Evolutionary conservation across 2,329 filamentous ascomycete species (phyloP).

Genomic region (Blumeriella jaapii): DNA sequence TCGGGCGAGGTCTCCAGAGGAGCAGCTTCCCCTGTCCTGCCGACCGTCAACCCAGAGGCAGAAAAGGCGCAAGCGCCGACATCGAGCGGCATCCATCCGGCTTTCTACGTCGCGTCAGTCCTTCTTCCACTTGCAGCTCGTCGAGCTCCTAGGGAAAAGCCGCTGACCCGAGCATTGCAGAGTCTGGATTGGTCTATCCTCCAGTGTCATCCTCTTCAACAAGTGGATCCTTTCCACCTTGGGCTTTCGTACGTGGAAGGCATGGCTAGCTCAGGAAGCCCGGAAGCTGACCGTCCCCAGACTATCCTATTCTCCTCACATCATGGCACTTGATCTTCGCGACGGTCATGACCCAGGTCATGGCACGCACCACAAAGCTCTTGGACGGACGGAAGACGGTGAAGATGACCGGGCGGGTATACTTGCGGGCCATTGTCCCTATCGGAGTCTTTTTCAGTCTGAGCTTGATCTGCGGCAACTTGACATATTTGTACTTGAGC

Average conservation of each 20-base stretch:
- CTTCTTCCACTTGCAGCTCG: too few species aligned
- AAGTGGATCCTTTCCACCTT: conserved; percentile 90
- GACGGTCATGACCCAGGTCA: conserved; percentile 84
- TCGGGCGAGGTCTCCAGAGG: conserved; percentile 64
- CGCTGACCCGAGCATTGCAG: conserved; percentile 34
- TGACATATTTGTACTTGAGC: conserved; percentile 89
- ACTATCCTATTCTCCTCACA: conserved; percentile 70
- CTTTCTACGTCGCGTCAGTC: conserved; percentile 68
- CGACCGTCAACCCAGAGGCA: conserved; percentile 57
- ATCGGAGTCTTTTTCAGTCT: conserved; percentile 94
- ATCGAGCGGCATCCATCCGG: conserved; percentile 38
- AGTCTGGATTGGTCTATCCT: conserved; percentile 85
- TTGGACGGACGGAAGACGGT: conserved; percentile 93
- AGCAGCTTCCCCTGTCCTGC: conserved; percentile 52
- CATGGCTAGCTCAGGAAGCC: conserved; percentile 8
- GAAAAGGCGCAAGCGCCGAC: conserved; percentile 53
- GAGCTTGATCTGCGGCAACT: conserved; percentile 91
- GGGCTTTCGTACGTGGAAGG: conserved; percentile 57
- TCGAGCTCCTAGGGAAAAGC: too few species aligned
- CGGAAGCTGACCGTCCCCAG: conserved; percentile 32
- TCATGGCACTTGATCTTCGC: conserved; percentile 95
- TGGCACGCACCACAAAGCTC: conserved; percentile 78
- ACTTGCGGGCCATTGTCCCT: conserved; percentile 84
- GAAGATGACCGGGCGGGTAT: conserved; percentile 92
- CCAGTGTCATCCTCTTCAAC: conserved; percentile 96